Evolutionary conservation across 176 grass and related monocot species (phyloP).

Genomic region (Rhynchospora tenuis): DNA sequence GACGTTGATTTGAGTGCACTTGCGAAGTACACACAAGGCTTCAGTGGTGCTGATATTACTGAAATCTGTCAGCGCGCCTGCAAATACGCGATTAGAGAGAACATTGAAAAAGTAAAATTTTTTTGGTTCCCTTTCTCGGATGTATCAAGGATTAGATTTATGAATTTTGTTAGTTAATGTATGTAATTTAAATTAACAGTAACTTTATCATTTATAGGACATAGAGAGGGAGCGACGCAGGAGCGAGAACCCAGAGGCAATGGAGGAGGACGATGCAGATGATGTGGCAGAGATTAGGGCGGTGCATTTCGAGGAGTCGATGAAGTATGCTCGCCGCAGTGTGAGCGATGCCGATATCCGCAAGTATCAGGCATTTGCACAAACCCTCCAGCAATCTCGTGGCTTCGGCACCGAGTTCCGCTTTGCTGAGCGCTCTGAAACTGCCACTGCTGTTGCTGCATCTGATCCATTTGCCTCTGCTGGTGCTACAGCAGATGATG

Average conservation of each 20-base stretch:
- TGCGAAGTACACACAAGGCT: conserved; percentile 74
- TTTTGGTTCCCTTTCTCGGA: not conserved
- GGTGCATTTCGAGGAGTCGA: conserved; percentile 73
- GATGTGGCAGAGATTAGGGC: conserved; percentile 72
- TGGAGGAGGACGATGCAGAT: conserved; percentile 67
- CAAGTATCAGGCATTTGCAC: conserved; percentile 86
- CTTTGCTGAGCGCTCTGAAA: conserved; percentile 41
- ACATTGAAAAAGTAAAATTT: conserved; percentile 66
- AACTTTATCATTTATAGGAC: conserved; percentile 37
- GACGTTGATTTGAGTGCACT: conserved; percentile 69
- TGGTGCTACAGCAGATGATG: conserved; percentile 38
- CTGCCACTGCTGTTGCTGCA: conserved; percentile 2
- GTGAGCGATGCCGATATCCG: conserved; percentile 77
- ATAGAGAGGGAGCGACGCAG: conserved; percentile 61
- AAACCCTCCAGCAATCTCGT: conserved; percentile 75
- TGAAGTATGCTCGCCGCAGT: conserved; percentile 81
- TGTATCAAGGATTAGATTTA: not conserved
- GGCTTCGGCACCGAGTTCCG: conserved; percentile 80
- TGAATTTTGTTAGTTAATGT: not conserved
- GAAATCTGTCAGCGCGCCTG: conserved; percentile 86
- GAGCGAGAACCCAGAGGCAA: conserved; percentile 68
- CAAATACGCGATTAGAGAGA: conserved; percentile 84
- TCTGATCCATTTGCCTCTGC: conserved; percentile 52
- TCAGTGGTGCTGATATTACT: conserved; percentile 82
- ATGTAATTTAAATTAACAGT: not conserved